Evolutionary conservation across 2,329 filamentous ascomycete species (phyloP), one percentile per base, ranked within the genome.

Genomic region (Trichoderma sp.): DNA sequence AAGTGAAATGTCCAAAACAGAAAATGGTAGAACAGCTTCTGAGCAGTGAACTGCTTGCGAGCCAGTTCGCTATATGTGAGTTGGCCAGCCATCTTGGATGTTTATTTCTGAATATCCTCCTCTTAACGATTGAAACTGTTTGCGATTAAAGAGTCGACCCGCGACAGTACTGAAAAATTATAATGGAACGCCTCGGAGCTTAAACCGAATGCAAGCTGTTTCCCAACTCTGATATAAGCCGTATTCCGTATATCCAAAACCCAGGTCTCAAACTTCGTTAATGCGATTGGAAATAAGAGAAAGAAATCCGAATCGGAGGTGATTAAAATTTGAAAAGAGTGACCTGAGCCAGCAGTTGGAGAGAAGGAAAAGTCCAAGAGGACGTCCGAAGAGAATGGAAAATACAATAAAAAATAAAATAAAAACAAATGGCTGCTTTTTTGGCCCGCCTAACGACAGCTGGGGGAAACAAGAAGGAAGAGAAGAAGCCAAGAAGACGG

Each of bases 1-100:
- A 89, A 89, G 77, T 97, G 94, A 53, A 92, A 82, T 4, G 85
- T 86, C 89, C 93, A 95, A 78, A 96, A 97, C 62, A 96, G 79
- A 72, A 92, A 75, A 79, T 96, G 91, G 80, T 96, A 97, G 59
- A 91, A 70, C 68, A 97, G 78, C 80, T 96, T 97, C 65, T 85
- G 83, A 19, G 86, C 80, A 66, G 88, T 89, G 71, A 94, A 86
- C 81, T 94, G 89, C 80, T 89, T 88, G 79, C 83, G 85, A 72
- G 89, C 72, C 72, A 87, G 75, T 73, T 81, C 79, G 71, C 74
- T 57, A 60, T 79, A 80, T 57, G 75, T 82, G 80, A 84, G 66
- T 79, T 84, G 81, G 68, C 80, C 78, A 71, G 74, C 77, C 77
- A 80, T 80, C 68, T 73, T 76, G 74, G 57, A 21, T 11, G 21